phyloP scores from a whole-genome alignment of 2,329 filamentous ascomycete species.

The Achaetomium macrosporum region DNA sequence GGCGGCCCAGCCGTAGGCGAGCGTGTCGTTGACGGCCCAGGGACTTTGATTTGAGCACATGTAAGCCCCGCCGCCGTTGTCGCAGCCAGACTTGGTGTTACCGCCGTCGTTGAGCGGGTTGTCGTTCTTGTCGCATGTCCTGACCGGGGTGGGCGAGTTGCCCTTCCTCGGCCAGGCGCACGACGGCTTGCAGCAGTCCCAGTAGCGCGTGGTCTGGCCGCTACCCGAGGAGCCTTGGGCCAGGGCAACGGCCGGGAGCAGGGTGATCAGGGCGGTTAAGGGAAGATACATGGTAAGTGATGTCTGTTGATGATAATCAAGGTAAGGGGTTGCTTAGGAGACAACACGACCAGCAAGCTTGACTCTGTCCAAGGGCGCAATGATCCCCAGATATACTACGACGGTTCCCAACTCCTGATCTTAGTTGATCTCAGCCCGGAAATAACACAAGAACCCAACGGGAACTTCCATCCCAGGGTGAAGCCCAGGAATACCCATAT shows the following conservation, averaged over 20 bases:
- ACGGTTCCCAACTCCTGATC: neutral
- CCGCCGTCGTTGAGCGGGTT: slow-evolving; percentile 39
- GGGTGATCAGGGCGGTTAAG: slow-evolving; percentile 20
- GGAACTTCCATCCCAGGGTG: neutral
- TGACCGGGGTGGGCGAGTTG: slow-evolving; percentile 35
- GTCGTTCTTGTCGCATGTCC: slow-evolving; percentile 44
- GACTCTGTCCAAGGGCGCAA: too few relatives aligned
- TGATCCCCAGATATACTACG: neutral
- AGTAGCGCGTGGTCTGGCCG: slow-evolving; percentile 34
- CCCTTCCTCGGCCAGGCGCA: slow-evolving; percentile 50
- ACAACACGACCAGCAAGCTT: too few relatives aligned
- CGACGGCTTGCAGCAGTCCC: slow-evolving; percentile 56
- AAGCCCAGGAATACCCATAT: slow-evolving; percentile 18
- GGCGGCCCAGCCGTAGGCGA: slow-evolving; percentile 51
- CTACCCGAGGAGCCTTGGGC: slow-evolving; percentile 26
- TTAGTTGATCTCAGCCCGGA: neutral
- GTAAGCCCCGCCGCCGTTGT: slow-evolving; percentile 44
- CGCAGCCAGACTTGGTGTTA: slow-evolving; percentile 32
- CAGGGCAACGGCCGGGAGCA: slow-evolving; percentile 18
- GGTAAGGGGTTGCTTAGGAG: too few relatives aligned
- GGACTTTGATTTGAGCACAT: slow-evolving; percentile 49
- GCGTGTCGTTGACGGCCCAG: slow-evolving; percentile 43
- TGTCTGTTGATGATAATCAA: neutral
- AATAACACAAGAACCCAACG: neutral
- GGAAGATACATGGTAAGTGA: slow-evolving; percentile 22